Evolutionary conservation across 2,329 filamentous ascomycete genomes (phyloP).

Genomic region (Colletotrichum sp.): DNA sequence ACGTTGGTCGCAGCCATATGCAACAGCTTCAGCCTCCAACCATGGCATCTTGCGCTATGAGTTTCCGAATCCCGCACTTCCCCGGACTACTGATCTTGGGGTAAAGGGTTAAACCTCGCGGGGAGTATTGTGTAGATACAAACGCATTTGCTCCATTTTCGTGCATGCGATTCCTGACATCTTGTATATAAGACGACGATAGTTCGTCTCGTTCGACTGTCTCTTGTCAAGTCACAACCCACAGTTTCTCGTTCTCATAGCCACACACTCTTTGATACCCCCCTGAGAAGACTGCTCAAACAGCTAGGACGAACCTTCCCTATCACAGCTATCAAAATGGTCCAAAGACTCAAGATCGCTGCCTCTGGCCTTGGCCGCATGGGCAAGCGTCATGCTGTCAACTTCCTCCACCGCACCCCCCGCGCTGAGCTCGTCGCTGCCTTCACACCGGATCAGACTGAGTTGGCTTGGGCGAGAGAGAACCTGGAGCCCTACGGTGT

Average conservation of each 20-base stretch:
- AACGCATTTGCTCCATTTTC: not conserved
- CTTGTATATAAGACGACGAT: not conserved
- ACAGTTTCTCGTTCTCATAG: not conserved
- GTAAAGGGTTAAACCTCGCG: not conserved
- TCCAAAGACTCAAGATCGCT: slow-evolving; percentile 43
- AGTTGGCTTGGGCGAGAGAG: slow-evolving; percentile 47
- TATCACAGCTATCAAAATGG: not conserved
- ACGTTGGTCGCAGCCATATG: not conserved
- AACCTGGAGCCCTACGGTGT: slow-evolving; percentile 49
- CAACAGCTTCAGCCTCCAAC: slow-evolving; percentile 1
- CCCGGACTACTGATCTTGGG: not conserved
- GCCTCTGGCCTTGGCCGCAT: slow-evolving; percentile 57
- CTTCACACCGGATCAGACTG: slow-evolving; percentile 48
- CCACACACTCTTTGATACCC: not conserved
- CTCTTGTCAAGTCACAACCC: not conserved
- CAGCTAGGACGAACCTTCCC: fast-evolving
- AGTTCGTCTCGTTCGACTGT: not conserved
- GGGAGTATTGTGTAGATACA: not conserved
- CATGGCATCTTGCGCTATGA: not conserved
- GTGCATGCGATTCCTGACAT: not conserved
- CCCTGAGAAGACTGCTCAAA: not conserved
- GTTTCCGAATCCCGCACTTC: not conserved
- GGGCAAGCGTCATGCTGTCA: slow-evolving; percentile 55
- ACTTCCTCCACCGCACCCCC: slow-evolving; percentile 49
- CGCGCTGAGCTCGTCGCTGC: slow-evolving; percentile 55